phyloP scores from a whole-genome alignment of 129 eudicot species.

The sunflower (Helianthus annuus) region HanXRQr2.0-SUNRISE NC_035445.2:173051177-173051676 shows the following conservation, averaged over 20 bases:
- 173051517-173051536: slow-evolving; percentile 56
- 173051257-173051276: slow-evolving; percentile 75
- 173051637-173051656: slow-evolving; percentile 52
- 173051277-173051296: slow-evolving; percentile 78
- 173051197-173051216: slow-evolving; percentile 51
- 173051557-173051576: no score
- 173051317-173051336: slow-evolving; percentile 36
- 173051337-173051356: slow-evolving; percentile 58
- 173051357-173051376: slow-evolving; percentile 68
- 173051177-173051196: slow-evolving; percentile 51
- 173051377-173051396: not conserved
- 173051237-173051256: slow-evolving; percentile 53
- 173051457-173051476: slow-evolving; percentile 70
- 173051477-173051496: slow-evolving; percentile 69
- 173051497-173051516: slow-evolving; percentile 78
- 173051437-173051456: slow-evolving; percentile 1
- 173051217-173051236: slow-evolving; percentile 66
- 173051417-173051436: not conserved
- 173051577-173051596: no score
- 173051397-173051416: not conserved
- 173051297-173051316: slow-evolving; percentile 43
- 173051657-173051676: slow-evolving; percentile 13
- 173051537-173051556: not conserved
- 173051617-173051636: slow-evolving; percentile 61
- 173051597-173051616: slow-evolving; percentile 34